Base-by-base conservation (phyloP, 371 early-diverging fungal genomes). In the Apophysomyces variabilis region DNA sequence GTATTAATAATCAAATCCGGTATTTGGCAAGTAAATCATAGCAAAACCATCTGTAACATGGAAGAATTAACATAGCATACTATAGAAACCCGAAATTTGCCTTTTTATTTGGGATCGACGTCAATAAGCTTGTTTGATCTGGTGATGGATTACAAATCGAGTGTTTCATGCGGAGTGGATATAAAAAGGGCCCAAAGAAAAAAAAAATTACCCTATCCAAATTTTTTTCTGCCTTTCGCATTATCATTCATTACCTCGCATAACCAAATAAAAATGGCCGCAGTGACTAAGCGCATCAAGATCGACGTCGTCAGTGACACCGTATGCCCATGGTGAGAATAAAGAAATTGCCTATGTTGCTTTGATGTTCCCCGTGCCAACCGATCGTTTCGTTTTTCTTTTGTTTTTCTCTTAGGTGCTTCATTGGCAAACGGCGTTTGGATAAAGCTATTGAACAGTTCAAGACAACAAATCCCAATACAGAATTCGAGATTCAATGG, bases 341-440 rank as follows among this genome's bases (percentile, higher is more conserved):
- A 5, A 45, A 6, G 13, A 13, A 13, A n/a, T 45, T 6, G 46
- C 16, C 13, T 45, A 45, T 41, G 41, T 50, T 21, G 21, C 7
- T 16, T 50, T 50, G 11, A 4, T 18, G 54, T 18, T 50, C n/a
- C 3, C 32, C 32, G 32, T 26, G 32, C 32, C 32, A 26, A 26
- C 32, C 32, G 32, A 26, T 26, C 32, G 32, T 26, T 26, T 26
- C 32, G 32, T 3, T 26, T 26, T 26, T 26, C 32, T 26, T 26
- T 26, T 26, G 32, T 26, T 26, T 26, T 26, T 26, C 32, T 26
- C 21, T 21, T 58, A 80, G 80, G 80, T 91, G 90, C 66, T 91
- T 81, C 68, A 70, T 91, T 21, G 90, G 92, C 65, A 89, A 89
- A 69, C 85, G 85, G 9, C 83, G 89, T 32, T 66, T 92, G 5